Evolutionary conservation across 2,329 filamentous ascomycete species (phyloP).

Genomic region (Fusarium penzigii): DNA sequence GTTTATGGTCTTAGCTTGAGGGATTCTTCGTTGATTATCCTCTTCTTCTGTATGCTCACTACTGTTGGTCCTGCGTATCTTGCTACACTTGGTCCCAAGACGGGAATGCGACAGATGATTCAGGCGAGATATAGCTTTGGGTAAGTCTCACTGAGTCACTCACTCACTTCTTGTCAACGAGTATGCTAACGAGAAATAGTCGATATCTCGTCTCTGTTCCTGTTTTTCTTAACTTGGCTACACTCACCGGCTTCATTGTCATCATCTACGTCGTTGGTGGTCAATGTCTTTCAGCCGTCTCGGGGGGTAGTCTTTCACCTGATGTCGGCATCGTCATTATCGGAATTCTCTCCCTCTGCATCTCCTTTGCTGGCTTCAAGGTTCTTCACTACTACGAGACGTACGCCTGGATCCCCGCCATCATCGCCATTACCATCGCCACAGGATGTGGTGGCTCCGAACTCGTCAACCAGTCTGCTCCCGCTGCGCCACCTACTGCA

Average conservation of each 20-base stretch:
- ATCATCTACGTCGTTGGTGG: constrained; percentile 63
- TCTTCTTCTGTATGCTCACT: constrained; percentile 63
- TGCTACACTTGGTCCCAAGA: constrained; percentile 59
- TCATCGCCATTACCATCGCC: constrained; percentile 56
- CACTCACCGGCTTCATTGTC: constrained; percentile 63
- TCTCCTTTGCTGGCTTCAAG: constrained; percentile 63
- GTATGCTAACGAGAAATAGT: constrained; percentile 26
- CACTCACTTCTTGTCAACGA: neutral
- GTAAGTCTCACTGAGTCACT: constrained; percentile 28
- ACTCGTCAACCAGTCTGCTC: constrained; percentile 48
- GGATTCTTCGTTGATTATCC: constrained; percentile 58
- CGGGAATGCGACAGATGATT: constrained; percentile 66
- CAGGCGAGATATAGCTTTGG: constrained; percentile 65
- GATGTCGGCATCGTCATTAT: constrained; percentile 63
- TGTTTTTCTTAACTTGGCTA: constrained; percentile 63
- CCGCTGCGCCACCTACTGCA: constrained; percentile 43
- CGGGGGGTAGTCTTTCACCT: constrained; percentile 48
- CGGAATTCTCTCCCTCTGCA: constrained; percentile 54
- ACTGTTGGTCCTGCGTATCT: constrained; percentile 57
- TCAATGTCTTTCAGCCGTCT: constrained; percentile 57
- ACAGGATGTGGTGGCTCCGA: constrained; percentile 53
- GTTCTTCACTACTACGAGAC: constrained; percentile 59
- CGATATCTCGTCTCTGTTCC: constrained; percentile 60
- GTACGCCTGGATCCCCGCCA: constrained; percentile 57
- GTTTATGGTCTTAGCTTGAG: constrained; percentile 56